phyloP scores from a whole-genome alignment of 768 basidiomycete species.

The Boletus edulis region DNA sequence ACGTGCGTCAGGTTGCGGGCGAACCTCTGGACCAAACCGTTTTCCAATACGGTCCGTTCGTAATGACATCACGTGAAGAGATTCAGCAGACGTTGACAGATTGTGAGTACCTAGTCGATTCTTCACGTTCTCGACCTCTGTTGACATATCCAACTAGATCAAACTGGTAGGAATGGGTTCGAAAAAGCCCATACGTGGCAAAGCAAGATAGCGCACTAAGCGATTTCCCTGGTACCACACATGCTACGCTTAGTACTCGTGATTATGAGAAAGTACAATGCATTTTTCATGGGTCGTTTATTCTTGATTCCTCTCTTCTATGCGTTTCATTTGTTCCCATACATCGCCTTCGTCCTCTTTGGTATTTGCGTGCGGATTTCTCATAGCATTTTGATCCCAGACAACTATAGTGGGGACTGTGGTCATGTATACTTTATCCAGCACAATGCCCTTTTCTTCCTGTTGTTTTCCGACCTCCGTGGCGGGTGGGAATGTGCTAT shows the following conservation, averaged over 20 bases:
- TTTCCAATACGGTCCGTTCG: conserved; percentile 85
- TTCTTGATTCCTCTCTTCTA: conserved; percentile 39
- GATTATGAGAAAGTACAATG: too few relatives aligned
- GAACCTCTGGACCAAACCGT: conserved; percentile 89
- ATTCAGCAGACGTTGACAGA: conserved; percentile 81
- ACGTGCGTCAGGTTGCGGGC: conserved; percentile 59
- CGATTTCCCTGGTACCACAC: neutral
- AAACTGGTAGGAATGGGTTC: conserved; percentile 79
- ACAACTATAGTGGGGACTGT: conserved; percentile 58
- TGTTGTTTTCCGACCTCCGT: conserved; percentile 45
- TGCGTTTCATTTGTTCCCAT: conserved; percentile 65
- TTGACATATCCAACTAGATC: conserved; percentile 45
- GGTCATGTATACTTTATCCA: conserved; percentile 64
- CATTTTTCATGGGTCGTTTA: neutral
- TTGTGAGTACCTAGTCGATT: conserved; percentile 45
- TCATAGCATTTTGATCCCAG: conserved; percentile 51
- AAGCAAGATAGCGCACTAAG: conserved; percentile 63
- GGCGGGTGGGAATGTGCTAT: conserved; percentile 58
- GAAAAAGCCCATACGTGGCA: conserved; percentile 88
- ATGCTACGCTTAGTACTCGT: too few relatives aligned
- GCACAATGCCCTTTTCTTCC: conserved; percentile 55
- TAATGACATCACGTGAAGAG: conserved; percentile 79
- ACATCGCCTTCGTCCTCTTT: conserved; percentile 54
- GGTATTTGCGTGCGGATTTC: conserved; percentile 5
- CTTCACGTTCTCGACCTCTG: neutral